Base-by-base conservation (phyloP, 371 early-diverging fungal species). In the Apophysomyces elegans region DNA sequence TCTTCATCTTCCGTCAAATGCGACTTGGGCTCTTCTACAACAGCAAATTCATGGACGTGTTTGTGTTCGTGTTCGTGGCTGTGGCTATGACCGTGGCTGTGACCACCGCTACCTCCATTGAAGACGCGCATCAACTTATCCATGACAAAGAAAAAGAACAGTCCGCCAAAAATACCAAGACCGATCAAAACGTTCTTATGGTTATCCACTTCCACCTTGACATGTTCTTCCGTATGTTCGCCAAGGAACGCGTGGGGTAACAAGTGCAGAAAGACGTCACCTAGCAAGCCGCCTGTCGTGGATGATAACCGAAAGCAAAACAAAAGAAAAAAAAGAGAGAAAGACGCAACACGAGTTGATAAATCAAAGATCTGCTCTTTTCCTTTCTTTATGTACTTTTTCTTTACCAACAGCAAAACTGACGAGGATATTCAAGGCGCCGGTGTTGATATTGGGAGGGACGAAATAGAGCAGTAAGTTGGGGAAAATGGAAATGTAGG, bases 181-280 rank as follows among this genome's bases (percentile, higher is more conserved):
- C 94, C 94, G 45, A 90, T 84, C 6, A 90, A 74, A 0, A 90
- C 88, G 65, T 90, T 92, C 73, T 80, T 85, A 57, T 79, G 80
- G 46, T 86, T 83, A 61, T 84, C 78, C 18, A 78, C 81, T 1
- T 58, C 56, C 3, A 86, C 78, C 0, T 70, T 39, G 4, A 76
- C 74, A 8, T 79, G 73, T 84, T 80, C 65, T 50, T 83, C 87
- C n/a, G 57, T 68, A 37, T 76, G 75, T 64, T 81, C 79, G 21
- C 86, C 88, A 61, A 85, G 64, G 67, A 95, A 93, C 41, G 91
- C 86, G 65, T 93, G 93, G 16, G 95, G 95, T 44, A 95, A 66
- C 45, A 94, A 71, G 69, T 95, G 95, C 68, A 95, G 72, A 66
- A 95, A 91, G 7, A 93, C 95, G 65, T 95, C 95, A 18, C 95